Evolutionary conservation across 1,284 basidiomycete species (phyloP), one percentile per base, ranked within the genome.

Genomic region (Tylopilus sp.): DNA sequence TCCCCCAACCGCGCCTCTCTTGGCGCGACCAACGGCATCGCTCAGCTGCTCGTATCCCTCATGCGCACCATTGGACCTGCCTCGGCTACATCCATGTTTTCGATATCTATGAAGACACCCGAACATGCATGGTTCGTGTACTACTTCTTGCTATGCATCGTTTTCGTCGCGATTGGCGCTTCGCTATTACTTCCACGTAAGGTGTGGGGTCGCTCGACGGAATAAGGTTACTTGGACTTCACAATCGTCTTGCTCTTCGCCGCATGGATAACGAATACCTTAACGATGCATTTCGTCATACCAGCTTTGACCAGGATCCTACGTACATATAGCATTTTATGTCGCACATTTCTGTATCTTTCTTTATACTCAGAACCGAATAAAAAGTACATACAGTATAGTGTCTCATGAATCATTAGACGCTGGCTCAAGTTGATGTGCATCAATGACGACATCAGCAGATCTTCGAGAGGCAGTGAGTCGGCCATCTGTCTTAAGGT

Each of bases 11-110:
- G 82, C 49, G 83, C 84, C 2, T 88, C 89, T 10, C 82, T 96
- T 12, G 95, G 95, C 19, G 89, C 91, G 15, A 93, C 92, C 19
- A 95, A 95, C 72, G 94, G 93, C 7, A 83, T 91, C 0, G 86
- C 88, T 5, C 89, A 90, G 81, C 86, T 87, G 76, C 73, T 80
- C 22, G 86, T 87, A n/a, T 87, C 86, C 67, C 68, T 87, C 57
- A 85, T 83, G 81, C 87, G 95, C 51, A 87, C 92, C 38, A 84
- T 95, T 66, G 94, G 94, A 2, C 95, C 95, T 16, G 89, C 90
- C 3, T 77, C 83, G 6, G 82, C 89, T 2, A 90, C 88, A 53
- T 91, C 91, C 49, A 81, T 92, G 62, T 93, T 91, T 77, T 91
- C 91, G 36, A 73, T 91, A 16, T 91, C 90, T 2, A 84, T 90